Conservation (phyloP, 1,284 basidiomycete genomes). For the Peniophora sp. region DNA sequence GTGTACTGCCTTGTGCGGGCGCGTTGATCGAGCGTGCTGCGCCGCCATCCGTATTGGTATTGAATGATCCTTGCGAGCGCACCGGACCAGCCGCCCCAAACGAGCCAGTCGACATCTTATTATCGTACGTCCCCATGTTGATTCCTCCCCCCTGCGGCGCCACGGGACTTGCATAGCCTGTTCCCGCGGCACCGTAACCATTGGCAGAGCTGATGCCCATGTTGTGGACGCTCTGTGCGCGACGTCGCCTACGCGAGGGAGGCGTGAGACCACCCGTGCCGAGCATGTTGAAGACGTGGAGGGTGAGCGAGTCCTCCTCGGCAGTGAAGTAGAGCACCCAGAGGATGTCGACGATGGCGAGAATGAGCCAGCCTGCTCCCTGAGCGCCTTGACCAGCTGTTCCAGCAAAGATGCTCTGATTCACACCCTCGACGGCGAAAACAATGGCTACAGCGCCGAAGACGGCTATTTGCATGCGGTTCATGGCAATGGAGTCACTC, state of each 20-base stretch:
- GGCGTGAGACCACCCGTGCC: slow-evolving; percentile 83
- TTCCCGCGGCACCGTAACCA: slow-evolving; percentile 56
- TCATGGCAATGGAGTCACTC: slow-evolving; percentile 76
- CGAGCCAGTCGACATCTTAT: slow-evolving; percentile 41
- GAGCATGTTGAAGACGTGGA: slow-evolving; percentile 79
- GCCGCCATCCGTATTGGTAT: slow-evolving; percentile 25
- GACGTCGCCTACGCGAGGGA: slow-evolving; percentile 64
- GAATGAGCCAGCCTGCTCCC: slow-evolving; percentile 90
- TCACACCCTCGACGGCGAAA: slow-evolving; percentile 76
- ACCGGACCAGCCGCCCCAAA: slow-evolving; percentile 35
- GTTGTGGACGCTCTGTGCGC: slow-evolving; percentile 50
- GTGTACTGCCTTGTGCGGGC: slow-evolving; percentile 13
- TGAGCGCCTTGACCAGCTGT: slow-evolving; percentile 64
- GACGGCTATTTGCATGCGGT: slow-evolving; percentile 82
- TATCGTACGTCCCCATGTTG: slow-evolving; percentile 51
- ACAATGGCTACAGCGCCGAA: slow-evolving; percentile 85
- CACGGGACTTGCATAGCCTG: slow-evolving; percentile 29
- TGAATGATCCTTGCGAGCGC: slow-evolving; percentile 59
- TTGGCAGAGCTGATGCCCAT: slow-evolving; percentile 41
- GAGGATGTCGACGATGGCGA: slow-evolving; percentile 84
- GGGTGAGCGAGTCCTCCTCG: slow-evolving; percentile 83
- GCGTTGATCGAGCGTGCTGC: slow-evolving; percentile 33
- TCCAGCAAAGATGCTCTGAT: slow-evolving; percentile 53
- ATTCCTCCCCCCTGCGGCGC: slow-evolving; percentile 34
- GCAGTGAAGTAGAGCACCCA: slow-evolving; percentile 97